These are phyloP conservation scores for Blastobotrys serpentis DNA, from an alignment of 1,139 yeast species.

Conservation along the genomic window DNA sequence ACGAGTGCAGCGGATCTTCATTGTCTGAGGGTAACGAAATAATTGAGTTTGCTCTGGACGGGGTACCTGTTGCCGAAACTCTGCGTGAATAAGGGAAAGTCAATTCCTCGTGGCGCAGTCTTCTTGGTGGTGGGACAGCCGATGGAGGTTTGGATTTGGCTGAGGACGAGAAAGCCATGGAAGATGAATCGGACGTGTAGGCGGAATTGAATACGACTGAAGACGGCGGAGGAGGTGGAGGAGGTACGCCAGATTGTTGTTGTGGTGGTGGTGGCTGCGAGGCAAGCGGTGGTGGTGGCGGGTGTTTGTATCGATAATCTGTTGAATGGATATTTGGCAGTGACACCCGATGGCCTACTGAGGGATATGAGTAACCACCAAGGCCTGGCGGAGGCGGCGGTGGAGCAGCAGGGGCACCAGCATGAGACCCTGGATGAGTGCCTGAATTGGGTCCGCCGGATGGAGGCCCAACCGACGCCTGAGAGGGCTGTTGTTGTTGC, in stretches of 20 bases:
- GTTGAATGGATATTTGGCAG: slow-evolving; percentile 32
- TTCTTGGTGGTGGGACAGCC: slow-evolving; percentile 17
- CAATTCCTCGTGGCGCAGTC: slow-evolving; percentile 17
- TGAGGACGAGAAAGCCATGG: slow-evolving; percentile 26
- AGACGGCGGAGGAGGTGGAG: slow-evolving; percentile 13
- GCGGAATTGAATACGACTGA: slow-evolving; percentile 32
- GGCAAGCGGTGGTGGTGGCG: slow-evolving; percentile 10
- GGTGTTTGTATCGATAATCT: slow-evolving; percentile 16
- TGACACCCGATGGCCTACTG: slow-evolving; percentile 32
- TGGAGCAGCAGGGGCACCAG: too few relatives aligned
- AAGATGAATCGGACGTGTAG: slow-evolving; percentile 34
- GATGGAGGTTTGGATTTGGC: slow-evolving; percentile 30
- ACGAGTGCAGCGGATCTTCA: slow-evolving; percentile 35
- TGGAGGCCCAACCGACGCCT: too few relatives aligned
- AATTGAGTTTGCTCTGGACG: slow-evolving; percentile 29
- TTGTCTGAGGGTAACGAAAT: slow-evolving; percentile 33
- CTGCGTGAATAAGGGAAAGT: slow-evolving; percentile 27
- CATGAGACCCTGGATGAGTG: too few relatives aligned
- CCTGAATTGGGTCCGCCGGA: too few relatives aligned
- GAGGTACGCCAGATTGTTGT: slow-evolving; percentile 14
- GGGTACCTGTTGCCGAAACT: slow-evolving; percentile 22
- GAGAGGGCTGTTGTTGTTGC: slow-evolving; percentile 18
- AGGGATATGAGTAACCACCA: slow-evolving; percentile 16
- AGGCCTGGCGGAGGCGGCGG: too few relatives aligned
- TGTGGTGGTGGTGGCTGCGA: slow-evolving; percentile 14